Percentiles rank a stretch among this genome's conserved stretches.
phyloP scores from a whole-genome alignment of 164 flowering plant species.

The Cinnamomum micranthum region DNA sequence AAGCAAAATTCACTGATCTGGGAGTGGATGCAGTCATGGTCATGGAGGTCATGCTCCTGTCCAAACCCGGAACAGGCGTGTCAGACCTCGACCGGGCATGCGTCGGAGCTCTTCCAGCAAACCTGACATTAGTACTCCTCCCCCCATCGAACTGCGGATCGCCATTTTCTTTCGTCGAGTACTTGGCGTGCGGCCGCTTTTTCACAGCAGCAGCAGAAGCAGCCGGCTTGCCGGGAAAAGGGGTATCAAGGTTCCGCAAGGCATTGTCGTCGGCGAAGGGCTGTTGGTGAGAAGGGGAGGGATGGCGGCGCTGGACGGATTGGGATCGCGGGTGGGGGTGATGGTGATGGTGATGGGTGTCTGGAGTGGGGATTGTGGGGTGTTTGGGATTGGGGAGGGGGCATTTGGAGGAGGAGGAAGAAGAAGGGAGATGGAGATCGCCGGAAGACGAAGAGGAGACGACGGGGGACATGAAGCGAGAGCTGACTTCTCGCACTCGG shows the following conservation, averaged over 20 bases:
- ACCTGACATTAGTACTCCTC: neutral
- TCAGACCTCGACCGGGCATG: constrained; percentile 18
- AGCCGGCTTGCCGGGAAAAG: neutral
- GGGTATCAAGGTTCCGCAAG: neutral
- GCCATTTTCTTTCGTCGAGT: neutral
- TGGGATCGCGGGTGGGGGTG: constrained; percentile 13
- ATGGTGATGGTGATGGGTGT: neutral
- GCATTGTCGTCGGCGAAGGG: neutral
- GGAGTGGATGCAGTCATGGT: neutral
- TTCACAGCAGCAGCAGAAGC: neutral
- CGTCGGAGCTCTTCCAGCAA: constrained; percentile 4
- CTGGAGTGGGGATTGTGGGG: constrained; percentile 1
- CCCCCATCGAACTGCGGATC: neutral
- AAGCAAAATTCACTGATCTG: neutral
- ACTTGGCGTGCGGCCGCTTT: neutral
- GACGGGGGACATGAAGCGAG: constrained; percentile 33
- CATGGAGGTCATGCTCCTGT: neutral
- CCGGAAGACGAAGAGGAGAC: constrained; percentile 20
- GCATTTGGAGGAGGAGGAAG: constrained; percentile 10
- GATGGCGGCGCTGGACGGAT: constrained; percentile 16
- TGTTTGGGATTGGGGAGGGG: constrained; percentile 13
- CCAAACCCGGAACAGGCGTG: constrained; percentile 11
- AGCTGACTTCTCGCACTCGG: constrained; percentile 25
- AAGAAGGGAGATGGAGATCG: constrained; percentile 23
- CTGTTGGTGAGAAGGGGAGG: constrained; percentile 1